Conservation (phyloP, 2,329 filamentous ascomycete species). For the Fusarium sp. region DNA sequence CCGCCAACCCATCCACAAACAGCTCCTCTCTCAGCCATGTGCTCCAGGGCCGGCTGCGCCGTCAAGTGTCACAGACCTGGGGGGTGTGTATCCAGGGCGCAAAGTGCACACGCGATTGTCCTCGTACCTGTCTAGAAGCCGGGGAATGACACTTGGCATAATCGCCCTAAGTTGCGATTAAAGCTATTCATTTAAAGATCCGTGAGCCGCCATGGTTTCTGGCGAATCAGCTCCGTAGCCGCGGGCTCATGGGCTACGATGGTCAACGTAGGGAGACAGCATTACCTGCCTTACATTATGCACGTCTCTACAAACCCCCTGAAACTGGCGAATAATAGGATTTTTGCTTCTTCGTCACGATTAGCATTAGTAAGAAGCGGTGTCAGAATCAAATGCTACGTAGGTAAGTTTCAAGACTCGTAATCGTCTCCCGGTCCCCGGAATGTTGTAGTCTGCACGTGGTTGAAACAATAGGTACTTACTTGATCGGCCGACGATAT, state of each 20-base stretch:
- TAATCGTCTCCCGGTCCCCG: neutral
- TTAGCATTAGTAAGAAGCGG: slow-evolving; percentile 26
- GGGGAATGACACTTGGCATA: neutral
- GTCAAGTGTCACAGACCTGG: slow-evolving; percentile 19
- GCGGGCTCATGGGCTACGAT: slow-evolving; percentile 42
- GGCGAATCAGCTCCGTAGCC: slow-evolving; percentile 41
- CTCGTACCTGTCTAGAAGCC: slow-evolving; percentile 18
- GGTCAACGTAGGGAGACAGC: slow-evolving; percentile 8
- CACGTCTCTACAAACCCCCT: slow-evolving; percentile 21
- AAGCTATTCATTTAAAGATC: slow-evolving; percentile 17
- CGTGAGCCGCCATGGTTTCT: slow-evolving; percentile 5
- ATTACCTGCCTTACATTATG: slow-evolving; percentile 30
- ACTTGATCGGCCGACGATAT: neutral
- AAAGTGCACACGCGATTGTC: slow-evolving; percentile 7
- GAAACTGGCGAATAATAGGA: slow-evolving; percentile 11
- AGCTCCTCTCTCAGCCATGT: slow-evolving; percentile 42
- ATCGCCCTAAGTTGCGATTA: neutral
- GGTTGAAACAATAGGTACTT: slow-evolving; percentile 22
- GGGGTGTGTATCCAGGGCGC: slow-evolving; percentile 34
- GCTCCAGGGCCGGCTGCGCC: slow-evolving; percentile 24
- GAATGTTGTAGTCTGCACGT: slow-evolving; percentile 20
- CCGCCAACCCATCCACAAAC: slow-evolving; percentile 40
- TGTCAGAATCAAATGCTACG: slow-evolving; percentile 22
- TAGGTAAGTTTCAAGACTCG: neutral
- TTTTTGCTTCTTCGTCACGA: slow-evolving; percentile 27